Evolutionary conservation across 768 basidiomycete genomes (phyloP).

Genomic region (Rubroboletus satanas): DNA sequence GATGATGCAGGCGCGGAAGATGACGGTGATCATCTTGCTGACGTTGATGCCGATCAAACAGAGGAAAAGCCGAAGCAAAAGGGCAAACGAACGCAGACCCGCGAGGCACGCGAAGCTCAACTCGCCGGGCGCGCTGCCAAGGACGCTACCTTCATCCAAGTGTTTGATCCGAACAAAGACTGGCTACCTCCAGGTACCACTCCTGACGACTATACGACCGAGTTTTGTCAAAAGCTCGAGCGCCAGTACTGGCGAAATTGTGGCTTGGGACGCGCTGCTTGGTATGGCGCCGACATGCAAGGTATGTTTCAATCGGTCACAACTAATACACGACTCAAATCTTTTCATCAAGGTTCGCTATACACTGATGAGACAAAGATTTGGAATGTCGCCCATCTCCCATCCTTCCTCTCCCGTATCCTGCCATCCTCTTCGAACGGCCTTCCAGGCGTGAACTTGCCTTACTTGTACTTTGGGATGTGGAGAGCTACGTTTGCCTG

Average conservation of each 20-base stretch:
- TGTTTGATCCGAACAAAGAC: constrained; percentile 65
- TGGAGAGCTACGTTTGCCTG: constrained; percentile 98
- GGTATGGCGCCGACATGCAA: constrained; percentile 97
- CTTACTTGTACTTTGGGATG: constrained; percentile 99
- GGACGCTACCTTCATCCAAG: constrained; percentile 56
- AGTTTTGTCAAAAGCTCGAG: constrained; percentile 85
- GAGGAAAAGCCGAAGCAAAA: constrained; percentile 38
- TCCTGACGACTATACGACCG: constrained; percentile 76
- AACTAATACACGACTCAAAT: neutral
- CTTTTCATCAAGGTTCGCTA: constrained; percentile 46
- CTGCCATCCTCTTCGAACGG: constrained; percentile 62
- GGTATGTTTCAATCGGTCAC: constrained; percentile 44
- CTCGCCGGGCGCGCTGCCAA: constrained; percentile 44
- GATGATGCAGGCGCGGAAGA: constrained; percentile 16
- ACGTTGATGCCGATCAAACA: constrained; percentile 20
- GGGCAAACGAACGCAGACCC: constrained; percentile 41
- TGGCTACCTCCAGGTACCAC: constrained; percentile 80
- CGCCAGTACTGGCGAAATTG: constrained; percentile 90
- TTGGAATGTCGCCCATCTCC: constrained; percentile 95
- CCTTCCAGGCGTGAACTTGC: constrained; percentile 93
- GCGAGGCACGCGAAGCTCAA: constrained; percentile 44
- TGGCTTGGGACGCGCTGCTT: constrained; percentile 83
- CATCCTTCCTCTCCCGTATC: constrained; percentile 79
- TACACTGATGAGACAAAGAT: constrained; percentile 71
- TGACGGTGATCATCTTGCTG: constrained; percentile 7